Evolutionary conservation across 2,329 filamentous ascomycete species (phyloP), one percentile per base, ranked within the genome.

Genomic region (Aspergillus fijiensis): DNA sequence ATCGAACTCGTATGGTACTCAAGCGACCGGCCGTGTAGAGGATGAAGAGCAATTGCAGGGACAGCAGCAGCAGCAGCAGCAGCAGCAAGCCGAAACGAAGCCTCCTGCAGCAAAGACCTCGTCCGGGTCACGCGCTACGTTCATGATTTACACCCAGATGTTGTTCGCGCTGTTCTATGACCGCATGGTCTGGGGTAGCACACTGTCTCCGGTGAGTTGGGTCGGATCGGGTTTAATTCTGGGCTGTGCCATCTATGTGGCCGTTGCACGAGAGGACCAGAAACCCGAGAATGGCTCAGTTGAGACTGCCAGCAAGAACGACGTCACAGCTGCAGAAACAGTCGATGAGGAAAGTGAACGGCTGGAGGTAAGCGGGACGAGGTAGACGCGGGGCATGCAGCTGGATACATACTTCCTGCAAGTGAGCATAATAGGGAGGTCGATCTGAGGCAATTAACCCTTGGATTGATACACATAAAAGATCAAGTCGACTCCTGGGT

Each of bases 131-230:
- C 80, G 84, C 21, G 86, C 85, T 2, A 88, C 85, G 0, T 86
- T 85, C 57, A 88, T 89, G 85, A 78, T 87, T 0, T 90, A 90
- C 69, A 86, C 83, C 50, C 86, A 89, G 71, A 89, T 90, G 86
- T 74, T 90, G 3, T 90, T 89, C 72, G 87, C 88, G 2, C 73
- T 90, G 11, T 77, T 80, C 3, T 86, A 87, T 60, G 88, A 90
- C 70, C 85, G 85, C 65, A 63, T 87, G 11, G 77, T 90, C 16
- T 90, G 86, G 77, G 84, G 85, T 3, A 83, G 82, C 16, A 84
- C 81, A 6, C 84, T 87, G 1, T 82, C 82, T 9, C 70, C 78
- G 21, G 74, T 85, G 65, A 87, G 85, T 60, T 85, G 87, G 66
- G 72, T 84, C 2, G 88, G 88, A 2, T 87, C 84, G 12, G 83